Evolutionary conservation across 2,329 filamentous ascomycete species (phyloP), one percentile per base, ranked within the genome.

Genomic region (Penicillium vulpinum): DNA sequence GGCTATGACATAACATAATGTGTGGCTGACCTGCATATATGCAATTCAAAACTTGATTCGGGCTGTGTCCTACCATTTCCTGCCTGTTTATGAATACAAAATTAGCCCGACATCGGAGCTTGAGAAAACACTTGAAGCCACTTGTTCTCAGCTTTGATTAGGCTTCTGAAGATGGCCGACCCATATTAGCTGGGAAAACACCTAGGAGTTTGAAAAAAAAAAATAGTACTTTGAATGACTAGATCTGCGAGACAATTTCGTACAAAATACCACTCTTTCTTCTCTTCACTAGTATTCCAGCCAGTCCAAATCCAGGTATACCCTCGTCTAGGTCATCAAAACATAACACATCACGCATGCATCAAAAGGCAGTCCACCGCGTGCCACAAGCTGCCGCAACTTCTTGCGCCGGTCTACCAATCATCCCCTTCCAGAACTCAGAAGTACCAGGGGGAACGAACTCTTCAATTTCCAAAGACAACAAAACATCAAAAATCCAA

Each of bases 391-490:
- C 55, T 15, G 28, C 31, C 7, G 53, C 38, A 41, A 65, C 57
- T n/a, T 59, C 57, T 18, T 31, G 41, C 2, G 65, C 62, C 8
- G 58, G 28, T 40, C 39, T 63, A 4, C 64, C 64, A 55, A 68
- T 41, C 54, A 64, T 56, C 1, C 36, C 59, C n/a, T 67, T 64
- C 67, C 67, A 70, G 15, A 67, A 61, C 24, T 64, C 56, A 5
- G 60, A 61, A 26, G 66, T 67, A 16, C 65, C 67, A 24, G 58
- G 5, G 1, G 61, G 57, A 16, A 70, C 64, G 4, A 70, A 39
- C n/a, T 68, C 64, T 31, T 69, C 63, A 16, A 68, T 62, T 50
- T 69, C 67, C 38, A 69, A 51, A 5, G 63, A 56, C 21, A 69
- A 45, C 47, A 70, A 55, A 1, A 63, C 57, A 47, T 63, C 62